Percentiles rank a stretch among this genome's conserved stretches.
These are phyloP conservation scores for Neurospora sp. DNA, from an alignment of 495 filamentous ascomycete species.

Conservation along the genomic window DNA sequence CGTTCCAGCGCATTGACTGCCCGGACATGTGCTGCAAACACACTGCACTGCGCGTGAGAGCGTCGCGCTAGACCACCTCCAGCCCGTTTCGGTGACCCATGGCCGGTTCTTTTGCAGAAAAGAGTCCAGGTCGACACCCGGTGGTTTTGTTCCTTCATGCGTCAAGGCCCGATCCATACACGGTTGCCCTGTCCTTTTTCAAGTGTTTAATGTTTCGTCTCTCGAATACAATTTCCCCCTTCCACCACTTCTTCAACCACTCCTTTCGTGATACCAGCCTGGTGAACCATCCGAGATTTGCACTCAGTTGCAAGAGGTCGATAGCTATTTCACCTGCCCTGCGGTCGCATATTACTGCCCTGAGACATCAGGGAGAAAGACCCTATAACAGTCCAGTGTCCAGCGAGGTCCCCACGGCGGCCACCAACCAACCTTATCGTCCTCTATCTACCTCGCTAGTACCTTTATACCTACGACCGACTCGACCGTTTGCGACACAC, in stretches of 20 bases:
- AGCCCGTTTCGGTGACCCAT: background rate
- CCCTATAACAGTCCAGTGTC: background rate
- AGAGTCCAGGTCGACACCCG: background rate
- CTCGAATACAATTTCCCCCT: background rate
- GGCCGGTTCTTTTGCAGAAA: background rate
- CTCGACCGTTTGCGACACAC: background rate
- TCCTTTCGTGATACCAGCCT: background rate
- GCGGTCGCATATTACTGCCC: background rate
- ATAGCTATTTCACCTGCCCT: background rate
- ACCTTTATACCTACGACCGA: background rate
- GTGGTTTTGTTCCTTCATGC: background rate
- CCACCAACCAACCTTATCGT: background rate
- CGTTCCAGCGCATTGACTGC: background rate
- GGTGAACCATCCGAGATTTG: background rate
- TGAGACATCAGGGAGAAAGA: background rate
- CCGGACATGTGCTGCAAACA: background rate
- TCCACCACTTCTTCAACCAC: background rate
- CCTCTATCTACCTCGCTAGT: background rate
- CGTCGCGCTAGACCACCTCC: background rate
- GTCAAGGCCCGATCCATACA: background rate
- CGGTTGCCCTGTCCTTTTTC: background rate
- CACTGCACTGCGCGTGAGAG: background rate
- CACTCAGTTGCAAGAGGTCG: background rate
- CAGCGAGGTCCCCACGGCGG: background rate
- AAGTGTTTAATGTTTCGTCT: background rate